Evolutionary conservation across 805 yeast genomes (phyloP).

Genomic region (Cyberlindnera veronae): DNA sequence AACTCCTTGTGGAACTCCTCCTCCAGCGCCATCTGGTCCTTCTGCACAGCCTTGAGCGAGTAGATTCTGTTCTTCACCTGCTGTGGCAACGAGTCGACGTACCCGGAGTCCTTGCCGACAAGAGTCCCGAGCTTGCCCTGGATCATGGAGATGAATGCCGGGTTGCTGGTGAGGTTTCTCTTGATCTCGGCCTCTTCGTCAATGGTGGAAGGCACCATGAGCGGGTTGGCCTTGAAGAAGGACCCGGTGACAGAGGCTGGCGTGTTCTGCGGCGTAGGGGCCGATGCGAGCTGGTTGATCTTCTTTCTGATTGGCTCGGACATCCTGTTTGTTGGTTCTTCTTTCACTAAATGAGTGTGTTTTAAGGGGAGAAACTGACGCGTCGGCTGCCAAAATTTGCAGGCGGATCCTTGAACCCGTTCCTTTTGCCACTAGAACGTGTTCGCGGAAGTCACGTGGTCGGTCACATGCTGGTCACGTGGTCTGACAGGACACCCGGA

Average conservation of each 20-base stretch:
- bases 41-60: constrained; percentile 81
- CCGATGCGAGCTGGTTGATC: constrained; percentile 74
- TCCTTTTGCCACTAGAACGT: no score
- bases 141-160: constrained; percentile 80
- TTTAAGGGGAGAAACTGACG: background rate
- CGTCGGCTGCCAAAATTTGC: no score
- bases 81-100: constrained; percentile 71
- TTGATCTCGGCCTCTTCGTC: constrained; percentile 45
- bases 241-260: constrained; percentile 85
- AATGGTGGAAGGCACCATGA: constrained; percentile 60
- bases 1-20: constrained; percentile 89
- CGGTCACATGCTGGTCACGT: no score
- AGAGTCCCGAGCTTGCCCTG: constrained; percentile 83
- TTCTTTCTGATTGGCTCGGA: constrained; percentile 83
- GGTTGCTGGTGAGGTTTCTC: constrained; percentile 64
- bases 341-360: background rate
- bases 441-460: no score
- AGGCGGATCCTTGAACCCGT: no score
- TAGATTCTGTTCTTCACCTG: constrained; percentile 70
- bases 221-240: constrained; percentile 57
- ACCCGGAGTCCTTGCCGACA: constrained; percentile 85
- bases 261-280: constrained; percentile 98
- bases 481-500: background rate
- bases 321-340: constrained; percentile 41
- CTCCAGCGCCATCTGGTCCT: constrained; percentile 75